Evolutionary conservation across 768 basidiomycete genomes (phyloP).

Genomic region (Podaxis mareebaensis): DNA sequence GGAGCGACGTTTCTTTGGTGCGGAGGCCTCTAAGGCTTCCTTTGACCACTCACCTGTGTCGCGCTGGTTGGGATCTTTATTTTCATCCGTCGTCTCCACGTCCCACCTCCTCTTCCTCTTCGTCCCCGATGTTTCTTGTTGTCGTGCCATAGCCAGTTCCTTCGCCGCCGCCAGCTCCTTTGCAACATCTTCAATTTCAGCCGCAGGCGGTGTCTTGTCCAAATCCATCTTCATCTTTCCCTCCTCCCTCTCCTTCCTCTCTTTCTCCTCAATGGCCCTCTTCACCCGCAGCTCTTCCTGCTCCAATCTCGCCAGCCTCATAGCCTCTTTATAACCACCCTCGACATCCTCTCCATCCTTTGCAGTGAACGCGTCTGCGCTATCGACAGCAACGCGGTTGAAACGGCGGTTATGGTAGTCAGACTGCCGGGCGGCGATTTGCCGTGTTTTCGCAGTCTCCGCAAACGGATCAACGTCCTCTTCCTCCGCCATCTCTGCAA

Average conservation of each 20-base stretch:
- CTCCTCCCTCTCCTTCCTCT: slow-evolving; percentile 73
- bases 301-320: slow-evolving; percentile 88
- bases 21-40: slow-evolving; percentile 70
- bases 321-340: slow-evolving; percentile 94
- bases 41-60: slow-evolving; percentile 74
- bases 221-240: slow-evolving; percentile 80
- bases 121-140: slow-evolving; percentile 44
- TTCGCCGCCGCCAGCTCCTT: slow-evolving; percentile 64
- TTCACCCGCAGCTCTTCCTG: slow-evolving; percentile 88
- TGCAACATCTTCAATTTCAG: slow-evolving; percentile 73
- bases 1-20: slow-evolving; percentile 89
- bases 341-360: slow-evolving; percentile 72
- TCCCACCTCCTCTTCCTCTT: slow-evolving; percentile 88
- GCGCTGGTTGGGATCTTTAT: slow-evolving; percentile 58
- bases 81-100: slow-evolving; percentile 65
- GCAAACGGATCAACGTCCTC: slow-evolving; percentile 91
- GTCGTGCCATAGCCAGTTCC: slow-evolving; percentile 32
- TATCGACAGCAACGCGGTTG: slow-evolving; percentile 77
- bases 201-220: slow-evolving; percentile 89
- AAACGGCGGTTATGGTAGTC: slow-evolving; percentile 96
- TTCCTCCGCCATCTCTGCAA: slow-evolving; percentile 90
- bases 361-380: slow-evolving; percentile 75
- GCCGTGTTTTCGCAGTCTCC: slow-evolving; percentile 89
- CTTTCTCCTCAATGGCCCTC: slow-evolving; percentile 86
- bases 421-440: slow-evolving; percentile 90